These are phyloP conservation scores for Actinomortierella wolfii DNA, from an alignment of 371 early-diverging fungal genomes.

Conservation along the genomic window DNA sequence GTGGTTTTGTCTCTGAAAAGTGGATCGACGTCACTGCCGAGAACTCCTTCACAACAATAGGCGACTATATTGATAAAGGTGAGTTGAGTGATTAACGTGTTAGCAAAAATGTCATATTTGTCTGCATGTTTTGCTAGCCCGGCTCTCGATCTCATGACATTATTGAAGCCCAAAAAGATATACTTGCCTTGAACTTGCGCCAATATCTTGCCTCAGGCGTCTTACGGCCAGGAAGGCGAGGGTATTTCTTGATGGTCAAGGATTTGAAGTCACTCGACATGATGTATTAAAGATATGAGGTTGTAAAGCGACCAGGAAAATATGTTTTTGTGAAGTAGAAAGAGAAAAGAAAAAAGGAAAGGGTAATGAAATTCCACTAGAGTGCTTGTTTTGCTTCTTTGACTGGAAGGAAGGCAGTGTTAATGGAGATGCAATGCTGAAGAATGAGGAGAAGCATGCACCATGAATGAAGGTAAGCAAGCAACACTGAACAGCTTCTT, in stretches of 20 bases:
- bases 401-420: neutral
- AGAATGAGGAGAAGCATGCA: too few relatives aligned
- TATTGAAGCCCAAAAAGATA: too few relatives aligned
- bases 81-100: neutral
- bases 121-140: too few relatives aligned
- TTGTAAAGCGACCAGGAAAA: too few relatives aligned
- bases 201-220: conserved; percentile 79
- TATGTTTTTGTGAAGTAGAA: too few relatives aligned
- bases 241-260: conserved; percentile 61
- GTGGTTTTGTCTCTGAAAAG: conserved; percentile 84
- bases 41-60: conserved; percentile 86
- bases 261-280: conserved; percentile 64
- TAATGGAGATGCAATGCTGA: neutral
- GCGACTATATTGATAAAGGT: conserved; percentile 55
- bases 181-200: conserved; percentile 78
- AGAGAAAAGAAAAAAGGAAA: neutral
- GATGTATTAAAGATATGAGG: neutral
- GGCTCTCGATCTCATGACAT: too few relatives aligned
- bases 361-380: neutral
- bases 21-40: conserved; percentile 82
- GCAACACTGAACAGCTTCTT: too few relatives aligned
- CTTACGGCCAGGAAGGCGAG: conserved; percentile 55
- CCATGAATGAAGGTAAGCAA: too few relatives aligned
- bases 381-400: neutral
- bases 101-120: too few relatives aligned